phyloP scores from a whole-genome alignment of 495 filamentous ascomycete species.

The Aeminium ludgeri region DNA sequence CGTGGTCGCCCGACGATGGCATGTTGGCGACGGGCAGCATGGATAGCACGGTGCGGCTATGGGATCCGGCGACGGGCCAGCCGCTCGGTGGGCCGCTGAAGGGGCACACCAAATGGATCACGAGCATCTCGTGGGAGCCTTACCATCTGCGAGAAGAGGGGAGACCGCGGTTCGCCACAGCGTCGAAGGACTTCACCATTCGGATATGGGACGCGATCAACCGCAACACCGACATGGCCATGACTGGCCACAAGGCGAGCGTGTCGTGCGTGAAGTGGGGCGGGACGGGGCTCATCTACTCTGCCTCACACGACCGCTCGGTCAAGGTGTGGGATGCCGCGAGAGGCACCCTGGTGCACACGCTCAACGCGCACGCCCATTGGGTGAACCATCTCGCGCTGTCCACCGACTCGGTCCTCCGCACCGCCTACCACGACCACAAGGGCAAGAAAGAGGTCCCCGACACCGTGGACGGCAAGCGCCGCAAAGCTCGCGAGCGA shows the following conservation, averaged over 20 bases:
- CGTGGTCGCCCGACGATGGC: conserved; percentile 68
- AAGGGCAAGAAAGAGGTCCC: conserved; percentile 46
- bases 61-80: conserved; percentile 74
- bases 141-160: conserved; percentile 68
- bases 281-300: conserved; percentile 72
- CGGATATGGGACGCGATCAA: conserved; percentile 75
- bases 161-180: conserved; percentile 65
- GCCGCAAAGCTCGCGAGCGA: conserved; percentile 60
- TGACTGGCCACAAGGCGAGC: conserved; percentile 75
- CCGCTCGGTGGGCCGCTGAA: conserved; percentile 59
- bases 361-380: conserved; percentile 68
- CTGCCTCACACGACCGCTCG: conserved; percentile 79
- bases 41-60: conserved; percentile 81
- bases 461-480: conserved; percentile 47
- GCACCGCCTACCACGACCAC: conserved; percentile 78
- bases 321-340: conserved; percentile 81
- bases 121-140: conserved; percentile 79
- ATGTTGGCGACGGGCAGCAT: conserved; percentile 82
- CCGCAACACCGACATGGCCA: conserved; percentile 57
- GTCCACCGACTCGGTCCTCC: conserved; percentile 80
- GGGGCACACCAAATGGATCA: conserved; percentile 86
- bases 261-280: conserved; percentile 93
- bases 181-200: conserved; percentile 80
- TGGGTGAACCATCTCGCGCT: conserved; percentile 88
- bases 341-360: conserved; percentile 62